Evolutionary conservation across 495 filamentous ascomycete species (phyloP), one percentile per base, ranked within the genome.

Genomic region (Apodospora peruviana): DNA sequence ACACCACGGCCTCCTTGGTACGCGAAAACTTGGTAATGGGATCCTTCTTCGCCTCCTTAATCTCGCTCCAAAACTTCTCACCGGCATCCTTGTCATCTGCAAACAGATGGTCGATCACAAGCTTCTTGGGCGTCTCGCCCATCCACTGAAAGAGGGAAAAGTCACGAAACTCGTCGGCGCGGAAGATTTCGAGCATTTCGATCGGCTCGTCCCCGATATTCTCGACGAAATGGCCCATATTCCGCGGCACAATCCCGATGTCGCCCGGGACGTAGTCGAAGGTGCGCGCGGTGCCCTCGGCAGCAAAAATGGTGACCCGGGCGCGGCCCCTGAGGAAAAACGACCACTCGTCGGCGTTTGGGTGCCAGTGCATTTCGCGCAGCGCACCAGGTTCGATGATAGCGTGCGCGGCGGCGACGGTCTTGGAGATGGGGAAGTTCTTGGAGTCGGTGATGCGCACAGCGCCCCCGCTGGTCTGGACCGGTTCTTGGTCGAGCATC

Each of bases 111-210:
- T 86, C 83, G 19, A 71, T 70, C 19, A 86, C 82, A 64, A 83
- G 67, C 36, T 75, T 59, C 60, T 73, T 66, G 19, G 83, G 83
- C 12, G 81, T 83, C 68, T 83, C 78, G 4, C 81, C 83, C 55
- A 87, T 59, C 83, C 83, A 87, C 61, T 87, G 81, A 57, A 82
- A 82, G 14, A 86, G 66, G 4, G 76, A 81, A 55, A 87, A 82
- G 46, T 86, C 82, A 32, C 73, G 65, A 50, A 81, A 81, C 51
- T 75, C 64, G 43, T 81, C 78, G 0, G 77, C 71, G 8, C 74
- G 68, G 62, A 82, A 82, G 11, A 83, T 67, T 56, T 83, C 80
- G 32, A 83, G 62, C 66, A 82, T 71, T 54, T 81, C 77, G n/a
- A 83, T 46, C 35, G 78, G 76, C 45, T 81, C 75, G 34, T 80